Percentiles rank a stretch among this genome's conserved stretches.
phyloP scores from a whole-genome alignment of 2,329 filamentous ascomycete species.

The Magnaporthiopsis rhizophila region DNA sequence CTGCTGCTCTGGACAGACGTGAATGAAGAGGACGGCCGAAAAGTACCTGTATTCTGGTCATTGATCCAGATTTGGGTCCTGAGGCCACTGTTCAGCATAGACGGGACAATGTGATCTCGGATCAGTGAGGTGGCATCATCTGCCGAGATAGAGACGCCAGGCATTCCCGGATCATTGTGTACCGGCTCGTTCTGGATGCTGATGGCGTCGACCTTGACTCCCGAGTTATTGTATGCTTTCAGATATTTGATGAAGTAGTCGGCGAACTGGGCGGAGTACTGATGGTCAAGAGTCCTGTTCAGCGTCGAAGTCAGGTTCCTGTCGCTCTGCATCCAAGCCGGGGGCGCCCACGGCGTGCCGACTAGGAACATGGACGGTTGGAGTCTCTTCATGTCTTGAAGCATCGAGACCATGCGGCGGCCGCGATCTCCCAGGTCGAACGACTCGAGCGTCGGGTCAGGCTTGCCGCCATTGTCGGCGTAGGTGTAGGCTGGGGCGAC shows the following conservation, averaged over 20 bases:
- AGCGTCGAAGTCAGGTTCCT: conserved; percentile 14
- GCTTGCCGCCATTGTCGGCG: conserved; percentile 25
- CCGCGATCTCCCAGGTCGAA: conserved; percentile 31
- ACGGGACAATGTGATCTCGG: conserved; percentile 29
- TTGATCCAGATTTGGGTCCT: conserved; percentile 38
- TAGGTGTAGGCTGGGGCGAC: conserved; percentile 31
- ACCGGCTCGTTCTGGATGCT: conserved; percentile 37
- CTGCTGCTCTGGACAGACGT: background rate
- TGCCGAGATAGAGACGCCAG: conserved; percentile 30
- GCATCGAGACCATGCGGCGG: conserved; percentile 28
- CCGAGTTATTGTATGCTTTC: conserved; percentile 26
- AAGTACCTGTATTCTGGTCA: conserved; percentile 28
- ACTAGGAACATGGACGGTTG: conserved; percentile 28
- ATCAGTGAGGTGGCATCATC: conserved; percentile 30
- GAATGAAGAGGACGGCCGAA: conserved; percentile 20
- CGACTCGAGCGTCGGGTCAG: conserved; percentile 19
- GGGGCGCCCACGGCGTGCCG: conserved; percentile 31
- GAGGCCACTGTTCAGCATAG: conserved; percentile 28
- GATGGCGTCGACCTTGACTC: conserved; percentile 30
- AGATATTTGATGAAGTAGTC: conserved; percentile 35
- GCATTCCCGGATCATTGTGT: conserved; percentile 28
- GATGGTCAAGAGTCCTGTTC: conserved; percentile 28
- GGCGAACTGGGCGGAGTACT: conserved; percentile 26
- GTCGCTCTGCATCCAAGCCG: conserved; percentile 35
- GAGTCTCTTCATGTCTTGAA: conserved; percentile 26